phyloP scores from a whole-genome alignment of 1,284 basidiomycete species.

The Naganishia cerealis region DNA sequence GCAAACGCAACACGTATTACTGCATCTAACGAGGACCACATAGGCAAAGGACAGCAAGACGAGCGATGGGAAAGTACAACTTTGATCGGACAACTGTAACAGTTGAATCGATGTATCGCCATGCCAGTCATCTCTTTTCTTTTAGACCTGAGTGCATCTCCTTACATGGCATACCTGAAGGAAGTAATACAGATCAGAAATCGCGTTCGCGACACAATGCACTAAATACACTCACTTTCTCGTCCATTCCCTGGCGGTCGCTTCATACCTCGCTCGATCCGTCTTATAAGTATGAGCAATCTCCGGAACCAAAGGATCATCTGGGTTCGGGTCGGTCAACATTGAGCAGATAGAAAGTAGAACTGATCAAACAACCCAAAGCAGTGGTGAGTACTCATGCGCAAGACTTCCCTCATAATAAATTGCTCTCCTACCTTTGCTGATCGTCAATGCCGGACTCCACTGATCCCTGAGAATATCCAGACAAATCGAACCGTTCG shows the following conservation, averaged over 20 bases:
- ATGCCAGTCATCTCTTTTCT: conserved; percentile 29
- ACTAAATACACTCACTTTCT: conserved; percentile 67
- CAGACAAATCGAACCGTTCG: conserved; percentile 89
- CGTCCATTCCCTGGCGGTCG: conserved; percentile 94
- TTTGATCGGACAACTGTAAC: conserved; percentile 19
- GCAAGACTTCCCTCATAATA: neutral
- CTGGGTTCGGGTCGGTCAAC: conserved; percentile 94
- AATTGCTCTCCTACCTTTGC: conserved; percentile 70
- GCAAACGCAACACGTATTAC: conserved; percentile 6
- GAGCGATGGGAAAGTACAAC: conserved; percentile 28
- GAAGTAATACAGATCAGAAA: neutral
- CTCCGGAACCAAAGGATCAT: conserved; percentile 72
- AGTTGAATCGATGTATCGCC: conserved; percentile 24
- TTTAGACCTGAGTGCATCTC: neutral
- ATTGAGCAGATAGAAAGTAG: conserved; percentile 93
- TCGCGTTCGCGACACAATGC: neutral
- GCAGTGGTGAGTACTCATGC: neutral
- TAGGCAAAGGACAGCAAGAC: conserved; percentile 16
- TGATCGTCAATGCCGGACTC: conserved; percentile 97
- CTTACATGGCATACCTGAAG: conserved; percentile 33
- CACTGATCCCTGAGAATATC: conserved; percentile 97
- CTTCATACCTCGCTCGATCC: conserved; percentile 86
- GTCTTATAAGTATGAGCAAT: conserved; percentile 82
- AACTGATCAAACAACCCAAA: conserved; percentile 58
- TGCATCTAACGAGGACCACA: conserved; percentile 24